A percentile compares a stretch with the other conserved stretches of the same genome.
phyloP scores from a whole-genome alignment of 768 basidiomycete species.

The Leucocoprinus leucothites region DNA sequence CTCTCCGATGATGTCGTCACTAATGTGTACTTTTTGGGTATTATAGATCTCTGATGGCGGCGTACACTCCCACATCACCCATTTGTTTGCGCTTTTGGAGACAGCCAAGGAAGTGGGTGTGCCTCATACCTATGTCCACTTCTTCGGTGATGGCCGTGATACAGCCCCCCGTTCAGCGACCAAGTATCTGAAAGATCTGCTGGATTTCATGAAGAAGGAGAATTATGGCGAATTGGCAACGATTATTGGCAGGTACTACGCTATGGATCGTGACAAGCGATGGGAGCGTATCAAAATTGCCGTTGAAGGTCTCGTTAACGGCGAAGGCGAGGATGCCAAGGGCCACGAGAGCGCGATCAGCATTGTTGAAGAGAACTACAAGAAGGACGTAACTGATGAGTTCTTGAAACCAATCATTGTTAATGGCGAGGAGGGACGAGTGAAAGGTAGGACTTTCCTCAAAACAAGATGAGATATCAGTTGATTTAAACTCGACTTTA shows the following conservation, averaged over 20 bases:
- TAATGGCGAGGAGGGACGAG: constrained; percentile 71
- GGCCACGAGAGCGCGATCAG: constrained; percentile 58
- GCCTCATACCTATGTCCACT: constrained; percentile 87
- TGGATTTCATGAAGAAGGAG: constrained; percentile 75
- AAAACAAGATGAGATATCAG: not conserved
- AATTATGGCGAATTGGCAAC: constrained; percentile 81
- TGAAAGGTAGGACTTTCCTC: constrained; percentile 58
- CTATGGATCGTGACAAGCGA: constrained; percentile 95
- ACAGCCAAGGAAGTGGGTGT: constrained; percentile 84
- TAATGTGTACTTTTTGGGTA: not conserved
- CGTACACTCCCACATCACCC: constrained; percentile 93
- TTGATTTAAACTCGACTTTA: constrained; percentile 24
- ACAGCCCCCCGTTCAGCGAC: constrained; percentile 85
- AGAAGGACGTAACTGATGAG: constrained; percentile 88
- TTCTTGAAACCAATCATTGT: constrained; percentile 95
- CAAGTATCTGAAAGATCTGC: constrained; percentile 73
- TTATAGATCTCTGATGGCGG: constrained; percentile 87
- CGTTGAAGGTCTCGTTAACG: constrained; percentile 78
- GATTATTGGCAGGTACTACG: constrained; percentile 89
- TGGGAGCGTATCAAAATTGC: constrained; percentile 95
- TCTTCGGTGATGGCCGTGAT: constrained; percentile 93
- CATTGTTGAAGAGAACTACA: constrained; percentile 73
- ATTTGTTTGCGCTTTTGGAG: constrained; percentile 87
- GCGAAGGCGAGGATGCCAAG: constrained; percentile 51
- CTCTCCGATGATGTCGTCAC: not conserved